Conservation (phyloP, 345 rosid genomes). For the Passiflora organensis region DNA sequence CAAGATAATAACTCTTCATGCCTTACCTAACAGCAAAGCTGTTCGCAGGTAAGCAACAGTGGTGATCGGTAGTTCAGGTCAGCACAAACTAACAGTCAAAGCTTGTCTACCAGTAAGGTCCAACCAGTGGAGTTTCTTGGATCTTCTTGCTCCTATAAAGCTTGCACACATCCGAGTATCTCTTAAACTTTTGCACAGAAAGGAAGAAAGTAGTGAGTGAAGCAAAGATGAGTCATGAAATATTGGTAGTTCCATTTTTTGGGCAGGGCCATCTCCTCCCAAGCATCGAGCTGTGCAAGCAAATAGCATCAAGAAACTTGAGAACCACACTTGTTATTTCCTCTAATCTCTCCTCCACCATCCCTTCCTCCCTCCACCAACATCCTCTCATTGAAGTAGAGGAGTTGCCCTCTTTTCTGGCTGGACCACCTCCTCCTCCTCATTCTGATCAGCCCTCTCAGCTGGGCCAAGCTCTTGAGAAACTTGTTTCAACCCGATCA, state of each 20-base stretch:
- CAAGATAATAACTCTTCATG: too few species aligned
- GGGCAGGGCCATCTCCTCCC: conserved; percentile 46
- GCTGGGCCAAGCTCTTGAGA: conserved; percentile 15
- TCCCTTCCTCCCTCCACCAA: conserved; percentile 30
- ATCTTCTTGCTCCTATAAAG: background rate
- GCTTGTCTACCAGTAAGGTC: too few species aligned
- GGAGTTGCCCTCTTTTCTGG: conserved; percentile 13
- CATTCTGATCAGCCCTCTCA: background rate
- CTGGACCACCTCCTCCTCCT: background rate
- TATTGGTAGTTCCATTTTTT: conserved; percentile 36
- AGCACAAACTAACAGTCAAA: background rate
- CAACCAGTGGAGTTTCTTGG: background rate
- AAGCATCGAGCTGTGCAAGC: conserved; percentile 35
- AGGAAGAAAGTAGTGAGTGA: too few species aligned
- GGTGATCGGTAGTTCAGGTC: too few species aligned
- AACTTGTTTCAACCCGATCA: conserved; percentile 18
- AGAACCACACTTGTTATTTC: conserved; percentile 29
- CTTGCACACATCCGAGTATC: background rate
- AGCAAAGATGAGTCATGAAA: conserved; percentile 6
- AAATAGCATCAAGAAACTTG: conserved; percentile 18
- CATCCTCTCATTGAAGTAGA: conserved; percentile 19
- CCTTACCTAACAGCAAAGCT: too few species aligned
- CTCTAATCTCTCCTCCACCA: conserved; percentile 19
- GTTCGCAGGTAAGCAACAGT: too few species aligned
- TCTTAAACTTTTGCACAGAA: too few species aligned